Evolutionary conservation across 208 protist species (phyloP), one percentile per base, ranked within the genome.

Genomic region (Vickermania spadyakhi): DNA sequence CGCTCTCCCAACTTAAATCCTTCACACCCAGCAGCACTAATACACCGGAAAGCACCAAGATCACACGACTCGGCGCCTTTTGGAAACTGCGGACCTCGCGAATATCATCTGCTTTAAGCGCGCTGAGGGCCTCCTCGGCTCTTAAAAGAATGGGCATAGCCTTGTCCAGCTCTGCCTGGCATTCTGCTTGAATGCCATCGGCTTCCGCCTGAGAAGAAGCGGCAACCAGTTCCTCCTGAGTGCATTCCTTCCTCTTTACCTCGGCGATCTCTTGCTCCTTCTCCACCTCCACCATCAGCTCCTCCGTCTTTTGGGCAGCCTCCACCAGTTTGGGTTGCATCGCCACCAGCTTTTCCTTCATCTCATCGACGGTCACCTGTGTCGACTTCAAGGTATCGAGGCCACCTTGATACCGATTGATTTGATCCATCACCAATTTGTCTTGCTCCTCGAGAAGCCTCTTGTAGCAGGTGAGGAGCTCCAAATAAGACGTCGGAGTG

Each of bases 401-500:
- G 52, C 97, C 97, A 42, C 78, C 92, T 54, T 88, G 79, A 60
- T 97, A 96, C 18, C 92, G 86, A 25, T 81, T 79, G 25, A 93
- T 70, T 60, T 93, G 79, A 27, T 72, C 70, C 36, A 67, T 62
- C 29, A 92, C 86, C 18, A 69, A 36, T 62, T 76, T 73, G 51
- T 84, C 67, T 70, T 97, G 90, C 65, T 96, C 84, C 53, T 79
- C 79, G 22, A 98, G 75, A 67, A 97, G 62, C 29, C 79, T 68
- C 5, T 73, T 42, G 76, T 98, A 97, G 59, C 92, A 86, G 28
- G 72, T 87, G 36, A 99, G 80, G 41, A 98, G 83, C 66, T 96
- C 87, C 3, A 99, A 77, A 73, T 98, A 99, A 3, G 88, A 97
- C 41, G 91, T 97, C 31, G 97, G 97, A 18, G 97, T 98, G 4